Conservation (phyloP, 2,329 filamentous ascomycete genomes). For the Paraconiothyrium sp. region DNA sequence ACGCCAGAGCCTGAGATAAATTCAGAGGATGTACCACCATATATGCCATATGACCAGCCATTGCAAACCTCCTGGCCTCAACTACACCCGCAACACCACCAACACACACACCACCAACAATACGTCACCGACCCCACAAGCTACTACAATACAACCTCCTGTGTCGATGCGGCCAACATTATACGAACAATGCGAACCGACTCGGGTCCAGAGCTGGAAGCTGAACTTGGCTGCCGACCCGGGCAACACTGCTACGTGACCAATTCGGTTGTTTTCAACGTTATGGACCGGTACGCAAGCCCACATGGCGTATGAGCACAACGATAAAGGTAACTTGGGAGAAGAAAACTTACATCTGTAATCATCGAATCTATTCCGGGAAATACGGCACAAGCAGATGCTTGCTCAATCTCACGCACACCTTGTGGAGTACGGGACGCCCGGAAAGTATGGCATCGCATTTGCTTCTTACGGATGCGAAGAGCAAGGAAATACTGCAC, state of each 20-base stretch:
- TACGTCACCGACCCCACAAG: slow-evolving; percentile 25
- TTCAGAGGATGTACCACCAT: slow-evolving; percentile 33
- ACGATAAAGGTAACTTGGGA: not conserved
- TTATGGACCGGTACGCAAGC: slow-evolving; percentile 57
- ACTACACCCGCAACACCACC: slow-evolving; percentile 17
- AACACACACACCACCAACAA: slow-evolving; percentile 1
- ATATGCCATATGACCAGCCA: slow-evolving; percentile 35
- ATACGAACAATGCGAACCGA: slow-evolving; percentile 56
- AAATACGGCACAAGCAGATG: not conserved
- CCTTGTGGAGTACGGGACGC: not conserved
- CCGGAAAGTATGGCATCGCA: not conserved
- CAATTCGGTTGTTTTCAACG: slow-evolving; percentile 54
- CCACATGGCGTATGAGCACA: slow-evolving; percentile 28
- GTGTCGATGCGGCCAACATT: slow-evolving; percentile 55
- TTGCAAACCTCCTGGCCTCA: slow-evolving; percentile 37
- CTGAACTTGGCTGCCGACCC: slow-evolving; percentile 52
- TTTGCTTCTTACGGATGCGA: not conserved
- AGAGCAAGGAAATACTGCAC: not conserved
- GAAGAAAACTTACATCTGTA: not conserved
- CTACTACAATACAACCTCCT: slow-evolving; percentile 46
- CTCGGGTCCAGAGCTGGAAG: slow-evolving; percentile 49
- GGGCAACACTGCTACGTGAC: slow-evolving; percentile 55
- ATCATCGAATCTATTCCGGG: not conserved
- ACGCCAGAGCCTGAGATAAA: slow-evolving; percentile 36
- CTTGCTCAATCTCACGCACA: not conserved